Conservation (phyloP, 306 rosid genomes). For the Medicago lupulina region DNA sequence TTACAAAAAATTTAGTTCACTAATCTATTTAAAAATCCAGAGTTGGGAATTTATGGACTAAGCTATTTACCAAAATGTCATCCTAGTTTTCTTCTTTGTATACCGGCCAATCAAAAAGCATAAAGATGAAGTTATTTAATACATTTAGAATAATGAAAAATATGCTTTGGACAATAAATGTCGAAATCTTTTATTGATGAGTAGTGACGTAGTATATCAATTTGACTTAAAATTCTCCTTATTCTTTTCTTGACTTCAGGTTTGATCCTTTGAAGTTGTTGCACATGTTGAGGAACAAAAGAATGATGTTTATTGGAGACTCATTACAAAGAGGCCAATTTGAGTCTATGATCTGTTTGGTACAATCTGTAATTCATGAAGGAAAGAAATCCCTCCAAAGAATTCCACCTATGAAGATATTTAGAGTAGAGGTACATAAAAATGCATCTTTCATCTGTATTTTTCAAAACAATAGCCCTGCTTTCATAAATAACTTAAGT, state of each 20-base stretch:
- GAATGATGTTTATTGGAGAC: constrained; percentile 92
- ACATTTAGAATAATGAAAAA: no score
- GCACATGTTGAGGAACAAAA: constrained; percentile 70
- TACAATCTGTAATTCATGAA: constrained; percentile 78
- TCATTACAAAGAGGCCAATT: constrained; percentile 89
- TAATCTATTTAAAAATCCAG: no score
- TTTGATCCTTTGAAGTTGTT: constrained; percentile 84
- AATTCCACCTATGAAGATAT: constrained; percentile 87
- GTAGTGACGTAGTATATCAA: no score
- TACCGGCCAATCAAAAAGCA: no score
- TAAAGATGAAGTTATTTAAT: no score
- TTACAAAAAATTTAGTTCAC: no score
- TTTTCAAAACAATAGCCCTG: background rate
- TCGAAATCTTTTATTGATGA: no score
- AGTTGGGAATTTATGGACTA: no score
- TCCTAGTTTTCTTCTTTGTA: no score
- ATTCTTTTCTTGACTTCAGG: constrained; percentile 45
- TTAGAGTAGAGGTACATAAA: constrained; percentile 63
- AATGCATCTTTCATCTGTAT: background rate
- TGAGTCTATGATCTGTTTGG: constrained; percentile 84
- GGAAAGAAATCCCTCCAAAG: constrained; percentile 75
- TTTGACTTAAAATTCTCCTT: background rate
- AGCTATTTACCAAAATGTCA: no score
- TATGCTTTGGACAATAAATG: no score
- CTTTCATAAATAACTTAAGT: no score